Conservation (phyloP, 1,284 basidiomycete genomes). For the Ceratorhiza oryzae-sativae region DNA sequence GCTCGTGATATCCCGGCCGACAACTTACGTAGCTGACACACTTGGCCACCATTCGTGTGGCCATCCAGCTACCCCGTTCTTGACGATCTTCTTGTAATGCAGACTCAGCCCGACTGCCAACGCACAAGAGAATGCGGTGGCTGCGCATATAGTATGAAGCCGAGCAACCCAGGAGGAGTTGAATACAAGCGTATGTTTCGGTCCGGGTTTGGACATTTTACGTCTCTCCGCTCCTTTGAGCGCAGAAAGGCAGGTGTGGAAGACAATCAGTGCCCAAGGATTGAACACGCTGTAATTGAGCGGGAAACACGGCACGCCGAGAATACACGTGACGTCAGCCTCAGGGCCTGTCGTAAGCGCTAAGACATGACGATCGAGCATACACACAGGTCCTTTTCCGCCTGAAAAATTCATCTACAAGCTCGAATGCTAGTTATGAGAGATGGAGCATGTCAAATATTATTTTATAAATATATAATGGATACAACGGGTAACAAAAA, state of each 20-base stretch:
- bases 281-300: not conserved
- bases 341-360: conserved; percentile 1
- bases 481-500: not conserved
- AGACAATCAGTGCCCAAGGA: conserved; percentile 2
- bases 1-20: conserved; percentile 3
- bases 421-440: no score
- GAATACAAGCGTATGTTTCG: conserved; percentile 45
- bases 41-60: conserved; percentile 94
- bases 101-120: conserved; percentile 71
- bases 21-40: conserved; percentile 87
- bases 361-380: conserved; percentile 4
- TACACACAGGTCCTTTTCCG: not conserved
- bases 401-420: not conserved
- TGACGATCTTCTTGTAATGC: conserved; percentile 88
- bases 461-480: not conserved
- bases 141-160: conserved; percentile 75
- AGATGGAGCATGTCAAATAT: no score
- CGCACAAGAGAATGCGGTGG: conserved; percentile 73
- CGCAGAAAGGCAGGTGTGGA: not conserved
- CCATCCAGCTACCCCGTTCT: conserved; percentile 85
- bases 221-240: not conserved
- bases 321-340: conserved; percentile 22
- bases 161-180: conserved; percentile 63
- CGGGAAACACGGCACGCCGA: conserved; percentile 8
- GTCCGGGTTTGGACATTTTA: not conserved